These are phyloP conservation scores for Pestalotiopsis sp. DNA, from an alignment of 2,329 filamentous ascomycete genomes.

Conservation along the genomic window DNA sequence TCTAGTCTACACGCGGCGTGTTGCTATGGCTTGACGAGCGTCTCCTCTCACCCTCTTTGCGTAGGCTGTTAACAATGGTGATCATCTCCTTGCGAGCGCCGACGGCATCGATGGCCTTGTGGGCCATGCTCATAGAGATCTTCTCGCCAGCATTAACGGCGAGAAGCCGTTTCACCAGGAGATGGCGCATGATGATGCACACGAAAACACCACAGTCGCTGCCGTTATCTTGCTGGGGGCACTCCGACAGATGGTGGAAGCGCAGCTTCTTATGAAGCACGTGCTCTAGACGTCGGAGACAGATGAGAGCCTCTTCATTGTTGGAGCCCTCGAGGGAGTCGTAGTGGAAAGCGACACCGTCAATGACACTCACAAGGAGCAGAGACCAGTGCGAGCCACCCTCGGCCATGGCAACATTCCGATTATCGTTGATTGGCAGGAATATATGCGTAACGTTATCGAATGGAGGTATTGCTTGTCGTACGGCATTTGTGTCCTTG, in stretches of 20 bases:
- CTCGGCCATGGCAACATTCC: slow-evolving; percentile 76
- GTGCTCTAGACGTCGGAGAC: slow-evolving; percentile 68
- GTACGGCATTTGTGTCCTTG: slow-evolving; percentile 55
- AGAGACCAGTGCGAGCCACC: slow-evolving; percentile 95
- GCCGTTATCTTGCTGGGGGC: slow-evolving; percentile 88
- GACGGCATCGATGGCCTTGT: slow-evolving; percentile 78
- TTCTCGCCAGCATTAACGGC: slow-evolving; percentile 80
- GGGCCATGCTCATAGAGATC: slow-evolving; percentile 91
- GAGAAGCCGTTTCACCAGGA: slow-evolving; percentile 84
- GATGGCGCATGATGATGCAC: slow-evolving; percentile 89
- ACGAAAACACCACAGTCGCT: slow-evolving; percentile 97
- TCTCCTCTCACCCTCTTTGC: slow-evolving; percentile 84
- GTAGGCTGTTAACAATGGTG: slow-evolving; percentile 81
- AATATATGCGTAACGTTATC: slow-evolving; percentile 85
- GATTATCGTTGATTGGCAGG: slow-evolving; percentile 90
- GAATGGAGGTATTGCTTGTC: slow-evolving; percentile 80
- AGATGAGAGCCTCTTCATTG: slow-evolving; percentile 69
- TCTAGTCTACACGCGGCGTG: slow-evolving; percentile 46
- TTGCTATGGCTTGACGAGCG: slow-evolving; percentile 42
- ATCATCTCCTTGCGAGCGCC: slow-evolving; percentile 89
- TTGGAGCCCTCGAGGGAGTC: slow-evolving; percentile 83
- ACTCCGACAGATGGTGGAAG: slow-evolving; percentile 83
- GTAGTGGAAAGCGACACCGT: slow-evolving; percentile 95
- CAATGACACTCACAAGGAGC: slow-evolving; percentile 83
- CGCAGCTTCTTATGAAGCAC: slow-evolving; percentile 69